phyloP scores from a whole-genome alignment of 2,329 filamentous ascomycete species.

The Aspergillus novofumigatus region DNA sequence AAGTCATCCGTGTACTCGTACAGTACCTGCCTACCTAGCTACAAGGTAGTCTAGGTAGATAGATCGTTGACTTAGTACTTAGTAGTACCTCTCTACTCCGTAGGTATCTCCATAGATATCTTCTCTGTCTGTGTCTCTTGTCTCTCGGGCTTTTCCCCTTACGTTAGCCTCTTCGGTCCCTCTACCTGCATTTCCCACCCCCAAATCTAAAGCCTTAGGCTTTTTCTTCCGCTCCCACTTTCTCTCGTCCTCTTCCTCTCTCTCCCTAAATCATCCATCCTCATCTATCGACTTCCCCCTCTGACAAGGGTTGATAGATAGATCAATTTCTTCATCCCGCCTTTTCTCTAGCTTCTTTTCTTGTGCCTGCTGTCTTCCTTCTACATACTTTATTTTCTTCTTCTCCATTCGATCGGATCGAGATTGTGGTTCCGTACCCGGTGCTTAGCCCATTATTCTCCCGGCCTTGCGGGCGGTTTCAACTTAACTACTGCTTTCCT shows the following conservation, averaged over 20 bases:
- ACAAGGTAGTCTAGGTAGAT: not conserved
- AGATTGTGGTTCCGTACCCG: not conserved
- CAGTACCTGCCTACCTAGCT: not conserved
- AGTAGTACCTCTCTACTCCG: too few relatives aligned
- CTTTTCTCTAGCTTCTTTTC: constrained; percentile 8
- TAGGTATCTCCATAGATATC: too few relatives aligned
- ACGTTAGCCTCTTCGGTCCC: not conserved
- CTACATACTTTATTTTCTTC: constrained; percentile 3
- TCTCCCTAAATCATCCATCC: not conserved
- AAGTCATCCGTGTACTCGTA: not conserved
- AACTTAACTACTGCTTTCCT: not conserved
- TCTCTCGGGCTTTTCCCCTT: not conserved
- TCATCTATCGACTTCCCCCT: not conserved
- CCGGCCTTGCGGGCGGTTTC: not conserved
- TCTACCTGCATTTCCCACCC: not conserved
- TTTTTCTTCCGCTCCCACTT: not conserved
- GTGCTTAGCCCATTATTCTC: not conserved
- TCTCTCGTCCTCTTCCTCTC: not conserved
- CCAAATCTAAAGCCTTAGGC: not conserved
- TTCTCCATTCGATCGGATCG: not conserved
- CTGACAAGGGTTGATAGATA: not conserved
- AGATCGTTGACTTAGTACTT: not conserved
- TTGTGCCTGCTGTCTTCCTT: not conserved
- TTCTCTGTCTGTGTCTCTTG: not conserved
- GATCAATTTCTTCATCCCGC: constrained; percentile 1